Evolutionary conservation across 169 alveolate species (phyloP), one percentile per base, ranked within the genome.

Genomic region (Eimeria tenella): DNA sequence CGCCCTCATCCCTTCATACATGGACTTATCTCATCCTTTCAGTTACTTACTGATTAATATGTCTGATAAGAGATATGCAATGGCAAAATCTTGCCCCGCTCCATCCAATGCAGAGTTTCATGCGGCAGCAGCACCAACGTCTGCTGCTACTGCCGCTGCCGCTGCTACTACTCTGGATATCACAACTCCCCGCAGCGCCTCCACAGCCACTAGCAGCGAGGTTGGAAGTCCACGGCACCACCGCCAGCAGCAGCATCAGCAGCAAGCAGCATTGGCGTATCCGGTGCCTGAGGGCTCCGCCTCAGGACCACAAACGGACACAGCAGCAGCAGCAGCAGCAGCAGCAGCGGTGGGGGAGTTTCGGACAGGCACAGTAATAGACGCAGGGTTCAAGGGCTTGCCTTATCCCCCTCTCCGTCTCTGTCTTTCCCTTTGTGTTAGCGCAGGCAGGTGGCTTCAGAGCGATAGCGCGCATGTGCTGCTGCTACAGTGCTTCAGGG

Each of bases 331-430:
- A 23, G 50, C 79, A 42, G 84, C 70, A 53, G 88, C 82, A 50
- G 60, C 94, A 50, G 56, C 93, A 49, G 50, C 93, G 9, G 83
- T 9, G 15, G 17, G 79, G 11, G 82, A 23, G 87, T 88, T 73
- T 23, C 75, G 77, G 15, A 88, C 87, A 5, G 94, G 94, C 5
- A 56, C 81, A 4, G 87, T 73, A 19, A 23, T 88, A 4, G 94
- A 88, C 42, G 94, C 74, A 19, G 94, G 58, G 53, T 88, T 70
- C n/a, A 31, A 79, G 55, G 94, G 94, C 56, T 10, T 88, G 74
- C 87, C 94, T 5, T 88, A 88, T 60, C 94, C 94, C 4, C 94
- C 94, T 13, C 42, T 88, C 68, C 83, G 87, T 11, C 74, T 88
- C n/a, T 53, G 65, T 58, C 21, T 88, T 7, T 88, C 88, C 17